Conservation (phyloP, 2,329 filamentous ascomycete species). For the Fusarium torulosum region DNA sequence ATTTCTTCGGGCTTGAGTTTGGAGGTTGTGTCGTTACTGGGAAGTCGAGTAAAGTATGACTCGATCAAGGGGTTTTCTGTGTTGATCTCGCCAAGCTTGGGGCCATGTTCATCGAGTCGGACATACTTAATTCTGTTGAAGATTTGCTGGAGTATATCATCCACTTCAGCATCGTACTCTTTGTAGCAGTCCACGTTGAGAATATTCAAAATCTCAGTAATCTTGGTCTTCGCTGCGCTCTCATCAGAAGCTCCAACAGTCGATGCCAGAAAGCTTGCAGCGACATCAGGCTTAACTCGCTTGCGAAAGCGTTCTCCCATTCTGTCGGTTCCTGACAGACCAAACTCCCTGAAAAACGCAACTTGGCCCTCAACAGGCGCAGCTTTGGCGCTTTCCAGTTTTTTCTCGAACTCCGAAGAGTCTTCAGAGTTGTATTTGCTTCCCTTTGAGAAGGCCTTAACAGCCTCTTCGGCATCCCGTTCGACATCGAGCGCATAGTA, state of each 20-base stretch:
- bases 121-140: conserved; percentile 97
- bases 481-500: conserved; percentile 90
- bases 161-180: conserved; percentile 88
- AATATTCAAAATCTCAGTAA: conserved; percentile 78
- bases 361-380: conserved; percentile 64
- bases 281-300: conserved; percentile 74
- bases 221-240: conserved; percentile 65
- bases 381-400: conserved; percentile 62
- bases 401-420: conserved; percentile 49
- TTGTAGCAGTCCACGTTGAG: conserved; percentile 90
- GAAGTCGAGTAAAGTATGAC: conserved; percentile 92
- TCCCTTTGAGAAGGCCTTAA: conserved; percentile 78
- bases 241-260: conserved; percentile 72
- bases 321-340: conserved; percentile 76
- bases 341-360: conserved; percentile 75
- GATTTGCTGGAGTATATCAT: conserved; percentile 88
- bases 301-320: conserved; percentile 86
- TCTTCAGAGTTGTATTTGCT: conserved; percentile 67
- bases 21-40: conserved; percentile 80
- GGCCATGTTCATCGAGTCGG: conserved; percentile 91
- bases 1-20: conserved; percentile 82
- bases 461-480: conserved; percentile 73
- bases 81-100: conserved; percentile 84
- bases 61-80: conserved; percentile 86
- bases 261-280: conserved; percentile 66